Base-by-base conservation (phyloP, 2,329 filamentous ascomycete genomes). In the Pyrenochaeta sp. region DNA sequence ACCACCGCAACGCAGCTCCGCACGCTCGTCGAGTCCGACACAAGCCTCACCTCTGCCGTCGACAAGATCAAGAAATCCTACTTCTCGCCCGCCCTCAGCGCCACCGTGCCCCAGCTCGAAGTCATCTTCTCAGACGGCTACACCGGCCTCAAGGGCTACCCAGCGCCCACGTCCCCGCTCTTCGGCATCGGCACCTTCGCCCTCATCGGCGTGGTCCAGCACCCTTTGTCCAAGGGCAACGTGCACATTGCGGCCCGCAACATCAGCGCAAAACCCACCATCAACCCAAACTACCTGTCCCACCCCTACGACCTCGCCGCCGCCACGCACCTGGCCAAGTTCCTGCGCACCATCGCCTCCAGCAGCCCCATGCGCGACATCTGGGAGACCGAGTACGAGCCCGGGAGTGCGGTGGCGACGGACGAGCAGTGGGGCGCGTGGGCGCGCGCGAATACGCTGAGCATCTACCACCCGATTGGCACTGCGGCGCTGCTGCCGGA, bases 81-180 rank as follows among this genome's bases (percentile, higher is more conserved):
- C 44, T 61, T 80, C 29, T 55, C 60, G 11, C 56, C 75, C 8
- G 35, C 52, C 2, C 38, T 57, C 21, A 61, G 42, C 39, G 44
- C 50, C 4, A 43, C 49, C n/a, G 65, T 76, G 6, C 72, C 74
- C 0, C 71, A 76, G 44, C 51, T 75, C 1, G 74, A 77, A 53
- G 48, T 76, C 23, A 73, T 77, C 43, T 74, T 78, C 52, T 73
- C 72, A 1, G 74, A 77, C 45, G 73, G 73, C 3, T 77, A 76
- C 55, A 74, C 72, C 1, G 75, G 76, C 11, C 48, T 65, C 28
- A 70, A 69, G 50, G 68, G 71, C 23, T 65, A 67, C 29, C 61
- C 61, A 1, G 48, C 51, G 3, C 46, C 39, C 10, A 71, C 51
- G 34, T 70, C 53, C 1, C 44, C 58, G 1, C 46, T 58, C 6